Conservation (phyloP, 2,329 filamentous ascomycete genomes). For the Aspergillus sp. region DNA sequence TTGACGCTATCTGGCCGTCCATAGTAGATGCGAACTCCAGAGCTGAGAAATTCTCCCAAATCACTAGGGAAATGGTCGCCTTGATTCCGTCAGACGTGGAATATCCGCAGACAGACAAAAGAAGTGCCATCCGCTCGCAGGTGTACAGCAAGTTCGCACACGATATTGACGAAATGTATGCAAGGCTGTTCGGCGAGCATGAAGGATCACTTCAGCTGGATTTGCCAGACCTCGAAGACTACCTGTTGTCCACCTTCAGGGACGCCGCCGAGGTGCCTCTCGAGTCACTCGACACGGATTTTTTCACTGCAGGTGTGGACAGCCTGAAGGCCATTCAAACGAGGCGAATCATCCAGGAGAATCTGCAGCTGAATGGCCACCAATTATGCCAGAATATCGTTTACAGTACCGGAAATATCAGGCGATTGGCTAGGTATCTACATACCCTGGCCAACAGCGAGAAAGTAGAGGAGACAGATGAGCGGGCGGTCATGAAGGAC, state of each 20-base stretch:
- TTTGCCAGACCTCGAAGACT: slow-evolving; percentile 21
- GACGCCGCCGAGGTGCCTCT: slow-evolving; percentile 25
- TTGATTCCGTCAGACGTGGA: slow-evolving; percentile 36
- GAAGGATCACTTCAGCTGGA: slow-evolving; percentile 23
- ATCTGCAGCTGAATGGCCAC: slow-evolving; percentile 41
- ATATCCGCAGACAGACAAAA: slow-evolving; percentile 48
- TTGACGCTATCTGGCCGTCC: slow-evolving; percentile 39
- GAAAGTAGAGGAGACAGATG: slow-evolving; percentile 6
- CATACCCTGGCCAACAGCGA: slow-evolving; percentile 20
- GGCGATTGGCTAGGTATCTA: slow-evolving; percentile 27
- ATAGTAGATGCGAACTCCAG: slow-evolving; percentile 43
- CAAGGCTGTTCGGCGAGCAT: slow-evolving; percentile 8
- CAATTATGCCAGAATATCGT: slow-evolving; percentile 41
- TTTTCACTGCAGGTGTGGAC: slow-evolving; percentile 51
- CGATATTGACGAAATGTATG: slow-evolving; percentile 33
- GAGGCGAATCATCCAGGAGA: slow-evolving; percentile 42
- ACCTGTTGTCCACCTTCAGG: slow-evolving; percentile 21
- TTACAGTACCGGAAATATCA: slow-evolving; percentile 34
- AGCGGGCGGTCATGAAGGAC: slow-evolving; percentile 29
- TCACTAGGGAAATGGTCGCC: slow-evolving; percentile 46
- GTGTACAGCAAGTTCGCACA: slow-evolving; percentile 40
- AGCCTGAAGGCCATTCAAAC: slow-evolving; percentile 50
- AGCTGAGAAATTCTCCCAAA: slow-evolving; percentile 44
- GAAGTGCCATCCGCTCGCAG: slow-evolving; percentile 44
- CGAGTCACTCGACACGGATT: slow-evolving; percentile 41